A percentile compares a stretch with the other conserved stretches of the same genome.
Conservation (phyloP, 768 basidiomycete genomes). For the Russula dissimulans region DNA sequence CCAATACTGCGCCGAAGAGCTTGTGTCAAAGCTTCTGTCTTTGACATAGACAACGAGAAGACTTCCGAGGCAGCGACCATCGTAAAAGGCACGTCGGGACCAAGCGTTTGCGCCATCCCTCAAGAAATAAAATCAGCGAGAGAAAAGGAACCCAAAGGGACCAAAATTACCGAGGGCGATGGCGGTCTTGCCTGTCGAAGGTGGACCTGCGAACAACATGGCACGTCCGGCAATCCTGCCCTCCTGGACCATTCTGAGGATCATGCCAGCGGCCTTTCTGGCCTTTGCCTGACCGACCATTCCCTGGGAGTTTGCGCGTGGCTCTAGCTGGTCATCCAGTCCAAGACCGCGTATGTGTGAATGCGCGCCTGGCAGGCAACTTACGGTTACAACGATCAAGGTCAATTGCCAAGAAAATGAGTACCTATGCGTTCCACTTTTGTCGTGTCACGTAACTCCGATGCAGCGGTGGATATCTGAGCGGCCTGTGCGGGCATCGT, state of each 20-base stretch:
- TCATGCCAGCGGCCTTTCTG: conserved; percentile 94
- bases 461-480: conserved; percentile 68
- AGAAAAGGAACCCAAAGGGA: background rate
- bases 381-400: background rate
- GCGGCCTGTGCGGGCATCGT: conserved; percentile 36
- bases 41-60: conserved; percentile 96
- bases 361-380: conserved; percentile 54
- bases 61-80: conserved; percentile 98
- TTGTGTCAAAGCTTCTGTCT: conserved; percentile 96
- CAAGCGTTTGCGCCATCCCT: conserved; percentile 97
- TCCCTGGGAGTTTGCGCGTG: conserved; percentile 80
- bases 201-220: conserved; percentile 95
- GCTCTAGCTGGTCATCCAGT: conserved; percentile 85
- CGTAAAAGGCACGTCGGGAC: conserved; percentile 92
- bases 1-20: conserved; percentile 95
- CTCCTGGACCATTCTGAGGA: conserved; percentile 96
- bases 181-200: conserved; percentile 95
- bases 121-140: background rate
- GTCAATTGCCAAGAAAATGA: conserved; percentile 8
- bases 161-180: conserved; percentile 77
- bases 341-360: conserved; percentile 96
- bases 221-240: conserved; percentile 92
- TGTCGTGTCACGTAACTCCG: conserved; percentile 77
- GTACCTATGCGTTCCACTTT: conserved; percentile 90
- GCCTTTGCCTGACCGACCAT: conserved; percentile 98